Percentiles rank a stretch among this genome's conserved stretches.
Conservation (phyloP, 2,329 filamentous ascomycete genomes). For the Harringtonia aguacate region DNA sequence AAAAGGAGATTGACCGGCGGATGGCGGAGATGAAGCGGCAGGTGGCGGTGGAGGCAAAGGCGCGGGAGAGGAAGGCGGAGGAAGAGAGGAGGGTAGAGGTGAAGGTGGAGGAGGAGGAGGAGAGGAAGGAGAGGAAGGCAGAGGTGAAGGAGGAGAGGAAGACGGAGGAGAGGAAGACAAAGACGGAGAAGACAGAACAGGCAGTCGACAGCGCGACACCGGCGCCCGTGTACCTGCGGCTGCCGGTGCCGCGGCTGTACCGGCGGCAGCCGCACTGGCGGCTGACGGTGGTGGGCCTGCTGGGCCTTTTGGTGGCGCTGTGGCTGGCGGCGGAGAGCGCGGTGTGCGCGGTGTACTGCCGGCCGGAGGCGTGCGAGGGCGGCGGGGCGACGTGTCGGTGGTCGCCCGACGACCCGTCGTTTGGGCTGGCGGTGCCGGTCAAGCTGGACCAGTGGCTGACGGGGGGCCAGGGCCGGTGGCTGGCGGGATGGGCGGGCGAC, state of each 20-base stretch:
- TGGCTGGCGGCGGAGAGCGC: conserved; percentile 45
- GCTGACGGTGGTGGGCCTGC: conserved; percentile 36
- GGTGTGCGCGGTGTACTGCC: conserved; percentile 44
- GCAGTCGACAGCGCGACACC: neutral
- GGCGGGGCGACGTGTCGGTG: conserved; percentile 36
- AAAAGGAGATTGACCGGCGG: too few relatives aligned
- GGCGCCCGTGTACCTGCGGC: conserved; percentile 21
- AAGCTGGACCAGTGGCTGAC: conserved; percentile 53
- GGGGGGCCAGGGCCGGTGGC: conserved; percentile 34
- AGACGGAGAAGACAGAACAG: conserved; percentile 1
- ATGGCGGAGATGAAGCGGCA: conserved; percentile 16
- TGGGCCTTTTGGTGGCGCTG: conserved; percentile 30
- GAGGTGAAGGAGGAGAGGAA: neutral
- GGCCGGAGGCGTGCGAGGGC: conserved; percentile 33
- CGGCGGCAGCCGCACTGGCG: conserved; percentile 29
- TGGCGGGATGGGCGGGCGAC: conserved; percentile 26
- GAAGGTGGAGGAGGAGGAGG: neutral
- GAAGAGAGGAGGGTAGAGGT: conserved; percentile 3
- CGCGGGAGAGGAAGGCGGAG: conserved; percentile 21
- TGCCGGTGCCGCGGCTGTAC: conserved; percentile 38
- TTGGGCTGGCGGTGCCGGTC: conserved; percentile 48
- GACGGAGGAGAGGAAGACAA: neutral
- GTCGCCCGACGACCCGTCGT: conserved; percentile 47
- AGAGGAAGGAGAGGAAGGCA: too few relatives aligned
- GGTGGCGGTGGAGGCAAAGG: neutral